phyloP scores from a whole-genome alignment of 2,329 filamentous ascomycete species.

The Hypoxylon sp. region DNA sequence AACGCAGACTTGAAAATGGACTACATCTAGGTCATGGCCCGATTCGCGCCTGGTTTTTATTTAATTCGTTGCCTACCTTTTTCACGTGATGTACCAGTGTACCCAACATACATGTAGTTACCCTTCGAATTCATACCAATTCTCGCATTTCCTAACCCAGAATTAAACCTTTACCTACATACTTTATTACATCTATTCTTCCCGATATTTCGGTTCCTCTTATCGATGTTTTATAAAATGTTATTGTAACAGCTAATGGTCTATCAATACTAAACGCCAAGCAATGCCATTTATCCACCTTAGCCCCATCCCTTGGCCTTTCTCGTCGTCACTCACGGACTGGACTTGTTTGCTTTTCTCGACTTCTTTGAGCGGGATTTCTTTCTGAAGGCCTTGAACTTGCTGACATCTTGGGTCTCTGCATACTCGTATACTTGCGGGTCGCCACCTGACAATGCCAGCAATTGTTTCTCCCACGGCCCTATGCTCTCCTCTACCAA shows the following conservation, averaged over 20 bases:
- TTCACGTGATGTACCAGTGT: constrained; percentile 51
- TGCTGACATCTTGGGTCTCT: constrained; percentile 49
- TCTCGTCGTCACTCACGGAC: constrained; percentile 9
- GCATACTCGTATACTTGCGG: constrained; percentile 63
- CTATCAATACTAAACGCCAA: constrained; percentile 38
- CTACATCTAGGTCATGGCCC: constrained; percentile 3
- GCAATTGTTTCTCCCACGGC: constrained; percentile 66
- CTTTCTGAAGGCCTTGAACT: constrained; percentile 43
- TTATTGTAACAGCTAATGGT: constrained; percentile 13
- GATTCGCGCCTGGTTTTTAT: constrained; percentile 23
- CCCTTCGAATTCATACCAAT: constrained; percentile 16
- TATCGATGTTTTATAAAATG: not conserved
- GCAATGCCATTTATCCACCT: constrained; percentile 17
- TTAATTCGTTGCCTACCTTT: constrained; percentile 36
- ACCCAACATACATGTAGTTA: constrained; percentile 3
- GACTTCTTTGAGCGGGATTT: constrained; percentile 18
- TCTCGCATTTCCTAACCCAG: not conserved
- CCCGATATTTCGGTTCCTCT: not conserved
- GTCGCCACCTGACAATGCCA: constrained; percentile 61
- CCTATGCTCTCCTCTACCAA: constrained; percentile 70
- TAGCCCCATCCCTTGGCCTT: not conserved
- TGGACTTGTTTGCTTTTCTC: constrained; percentile 23
- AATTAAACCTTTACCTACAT: not conserved
- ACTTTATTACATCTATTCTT: not conserved
- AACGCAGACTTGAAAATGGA: constrained; percentile 12